These are phyloP conservation scores for Tephrocybe sp. DNA, from an alignment of 768 basidiomycete genomes.

Conservation along the genomic window DNA sequence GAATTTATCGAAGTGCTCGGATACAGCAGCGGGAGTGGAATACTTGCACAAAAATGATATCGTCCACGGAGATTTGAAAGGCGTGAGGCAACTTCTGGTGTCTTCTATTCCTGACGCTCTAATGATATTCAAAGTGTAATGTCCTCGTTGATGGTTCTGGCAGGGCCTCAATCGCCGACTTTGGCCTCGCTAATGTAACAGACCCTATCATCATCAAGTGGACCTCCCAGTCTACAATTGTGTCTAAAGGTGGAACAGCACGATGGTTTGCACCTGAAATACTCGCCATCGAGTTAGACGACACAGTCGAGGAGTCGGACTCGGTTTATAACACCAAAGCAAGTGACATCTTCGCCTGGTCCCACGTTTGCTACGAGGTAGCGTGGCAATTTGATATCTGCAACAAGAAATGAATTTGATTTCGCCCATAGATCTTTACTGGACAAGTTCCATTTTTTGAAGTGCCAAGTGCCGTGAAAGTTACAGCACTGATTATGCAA, in stretches of 20 bases:
- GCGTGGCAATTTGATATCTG: too few species aligned
- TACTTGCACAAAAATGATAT: slow-evolving; percentile 7
- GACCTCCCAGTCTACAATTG: slow-evolving; percentile 14
- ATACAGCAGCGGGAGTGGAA: slow-evolving; percentile 20
- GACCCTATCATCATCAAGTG: slow-evolving; percentile 18
- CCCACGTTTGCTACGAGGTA: slow-evolving; percentile 13
- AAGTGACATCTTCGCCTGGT: slow-evolving; percentile 27
- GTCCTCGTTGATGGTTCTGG: slow-evolving; percentile 21
- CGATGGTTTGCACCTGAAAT: slow-evolving; percentile 28
- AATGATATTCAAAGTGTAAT: slow-evolving; percentile 17
- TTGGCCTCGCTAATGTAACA: slow-evolving; percentile 21
- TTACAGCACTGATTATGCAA: background rate
- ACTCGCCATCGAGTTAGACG: slow-evolving; percentile 4
- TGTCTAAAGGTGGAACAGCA: slow-evolving; percentile 17
- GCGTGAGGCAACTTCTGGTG: background rate
- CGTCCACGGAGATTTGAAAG: background rate
- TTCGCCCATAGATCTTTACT: slow-evolving; percentile 6
- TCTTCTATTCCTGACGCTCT: background rate
- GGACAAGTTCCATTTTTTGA: slow-evolving; percentile 7
- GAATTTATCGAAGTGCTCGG: slow-evolving; percentile 9
- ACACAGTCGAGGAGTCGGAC: background rate
- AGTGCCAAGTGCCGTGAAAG: background rate
- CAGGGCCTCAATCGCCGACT: slow-evolving; percentile 25
- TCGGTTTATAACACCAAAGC: slow-evolving; percentile 13
- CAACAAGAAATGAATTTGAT: background rate